A percentile compares a stretch with the other conserved stretches of the same genome.
Conservation (phyloP, 345 rosid genomes). For the Acer negundo region DNA sequence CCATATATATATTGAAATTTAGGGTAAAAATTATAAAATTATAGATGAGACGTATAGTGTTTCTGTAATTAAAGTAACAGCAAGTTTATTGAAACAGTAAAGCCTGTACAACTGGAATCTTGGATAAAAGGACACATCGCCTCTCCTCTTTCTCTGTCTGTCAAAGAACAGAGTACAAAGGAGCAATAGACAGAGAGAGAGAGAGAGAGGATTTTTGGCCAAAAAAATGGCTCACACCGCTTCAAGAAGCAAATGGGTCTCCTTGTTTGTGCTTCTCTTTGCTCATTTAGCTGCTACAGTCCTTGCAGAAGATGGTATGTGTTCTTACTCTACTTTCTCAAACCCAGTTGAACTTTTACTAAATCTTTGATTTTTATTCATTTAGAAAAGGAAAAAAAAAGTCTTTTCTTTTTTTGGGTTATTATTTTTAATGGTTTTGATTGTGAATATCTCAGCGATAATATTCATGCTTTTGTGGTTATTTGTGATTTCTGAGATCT, state of each 20-base stretch:
- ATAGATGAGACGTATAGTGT: too few relatives aligned
- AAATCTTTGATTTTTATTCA: background rate
- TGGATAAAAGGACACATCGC: constrained; percentile 49
- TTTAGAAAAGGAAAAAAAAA: background rate
- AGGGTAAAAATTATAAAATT: too few relatives aligned
- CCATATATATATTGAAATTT: too few relatives aligned
- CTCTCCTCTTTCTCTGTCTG: constrained; percentile 18
- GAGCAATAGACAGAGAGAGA: background rate
- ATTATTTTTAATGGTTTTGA: background rate
- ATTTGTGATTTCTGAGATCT: constrained; percentile 30
- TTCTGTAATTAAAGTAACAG: too few relatives aligned
- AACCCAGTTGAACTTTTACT: too few relatives aligned
- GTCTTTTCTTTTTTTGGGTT: background rate
- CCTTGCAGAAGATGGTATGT: constrained; percentile 67
- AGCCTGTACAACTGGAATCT: constrained; percentile 39
- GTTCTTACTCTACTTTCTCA: background rate
- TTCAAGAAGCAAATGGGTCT: constrained; percentile 41
- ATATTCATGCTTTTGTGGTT: constrained; percentile 20
- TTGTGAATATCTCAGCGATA: background rate
- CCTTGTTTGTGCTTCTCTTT: constrained; percentile 40
- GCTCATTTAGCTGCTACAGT: constrained; percentile 41
- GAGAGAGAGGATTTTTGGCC: constrained; percentile 16
- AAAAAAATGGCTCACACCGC: constrained; percentile 39
- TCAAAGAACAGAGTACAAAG: constrained; percentile 25
- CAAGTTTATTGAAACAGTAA: background rate